Percentiles rank a stretch among this genome's conserved stretches.
phyloP scores from a whole-genome alignment of 176 grass and related monocot genomes.

The Oryza meridionalis region DNA sequence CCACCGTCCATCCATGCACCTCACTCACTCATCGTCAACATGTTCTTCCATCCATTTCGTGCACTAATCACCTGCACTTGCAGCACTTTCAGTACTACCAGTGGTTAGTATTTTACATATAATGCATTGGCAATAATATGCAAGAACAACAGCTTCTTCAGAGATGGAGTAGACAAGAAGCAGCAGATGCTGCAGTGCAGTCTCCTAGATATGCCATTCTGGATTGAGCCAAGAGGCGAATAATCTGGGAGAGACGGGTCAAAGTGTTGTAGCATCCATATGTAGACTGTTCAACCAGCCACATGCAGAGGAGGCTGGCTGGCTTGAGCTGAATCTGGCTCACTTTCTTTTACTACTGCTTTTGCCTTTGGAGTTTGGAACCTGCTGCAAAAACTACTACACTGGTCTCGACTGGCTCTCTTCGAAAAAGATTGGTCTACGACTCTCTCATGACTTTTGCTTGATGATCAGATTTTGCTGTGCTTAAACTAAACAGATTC shows the following conservation, averaged over 20 bases:
- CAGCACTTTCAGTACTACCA: background rate
- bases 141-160: background rate
- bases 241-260: slow-evolving; percentile 30
- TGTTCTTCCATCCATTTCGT: background rate
- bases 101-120: background rate
- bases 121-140: background rate
- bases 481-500: background rate
- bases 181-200: slow-evolving; percentile 17
- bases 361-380: background rate
- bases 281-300: background rate
- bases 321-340: background rate
- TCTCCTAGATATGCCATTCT: background rate
- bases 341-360: background rate
- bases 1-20: background rate
- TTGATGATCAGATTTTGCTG: background rate
- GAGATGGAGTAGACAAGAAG: background rate
- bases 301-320: background rate
- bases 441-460: background rate
- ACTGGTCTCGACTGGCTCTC: background rate
- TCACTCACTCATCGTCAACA: background rate
- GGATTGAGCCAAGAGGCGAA: slow-evolving; percentile 29
- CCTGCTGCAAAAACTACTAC: background rate
- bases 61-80: background rate
- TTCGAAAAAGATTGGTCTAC: background rate
- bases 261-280: slow-evolving; percentile 21